Base-by-base conservation (phyloP, 2,329 filamentous ascomycete species). In the Exophiala xenobiotica region DNA sequence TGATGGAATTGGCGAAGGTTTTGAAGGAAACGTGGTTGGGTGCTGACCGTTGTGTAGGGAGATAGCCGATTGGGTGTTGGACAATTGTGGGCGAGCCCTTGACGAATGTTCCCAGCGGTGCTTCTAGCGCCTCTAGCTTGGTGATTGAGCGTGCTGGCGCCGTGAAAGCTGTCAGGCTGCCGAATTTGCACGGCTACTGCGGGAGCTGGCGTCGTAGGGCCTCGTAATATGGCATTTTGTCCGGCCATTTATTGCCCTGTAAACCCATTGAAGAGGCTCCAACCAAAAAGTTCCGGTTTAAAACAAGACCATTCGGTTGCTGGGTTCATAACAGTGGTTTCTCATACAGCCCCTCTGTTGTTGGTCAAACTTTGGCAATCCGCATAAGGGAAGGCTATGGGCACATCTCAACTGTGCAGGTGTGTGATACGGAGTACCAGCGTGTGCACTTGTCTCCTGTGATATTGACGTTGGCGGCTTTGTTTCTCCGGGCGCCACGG, bases 361-460 rank as follows among this genome's bases (percentile, higher is more conserved):
- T 27, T 29, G 29, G 46, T 54, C 46, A 54, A 49, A 7, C 16
- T 43, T 46, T 54, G 42, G 24, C 40, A 50, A 27, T 27, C 23
- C 19, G 29, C 16, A 14, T 14, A 33, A 33, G 29, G 29, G n/a
- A n/a, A n/a, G n/a, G n/a, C n/a, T n/a, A n/a, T n/a, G n/a, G n/a
- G n/a, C n/a, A n/a, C n/a, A n/a, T n/a, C n/a, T n/a, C n/a, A n/a
- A n/a, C n/a, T n/a, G n/a, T n/a, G n/a, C n/a, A n/a, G n/a, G n/a
- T n/a, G n/a, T n/a, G n/a, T n/a, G n/a, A n/a, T n/a, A n/a, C n/a
- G n/a, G n/a, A n/a, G 24, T 33, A 33, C 29, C 29, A 6, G 12
- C 23, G 16, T 12, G n/a, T n/a, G n/a, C n/a, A n/a, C n/a, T n/a
- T n/a, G n/a, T 29, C 41, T 44, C 41, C 24, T 44, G 41, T n/a